Evolutionary conservation across 2,329 filamentous ascomycete species (phyloP).

Genomic region (Acephala macrosclerotiorum): DNA sequence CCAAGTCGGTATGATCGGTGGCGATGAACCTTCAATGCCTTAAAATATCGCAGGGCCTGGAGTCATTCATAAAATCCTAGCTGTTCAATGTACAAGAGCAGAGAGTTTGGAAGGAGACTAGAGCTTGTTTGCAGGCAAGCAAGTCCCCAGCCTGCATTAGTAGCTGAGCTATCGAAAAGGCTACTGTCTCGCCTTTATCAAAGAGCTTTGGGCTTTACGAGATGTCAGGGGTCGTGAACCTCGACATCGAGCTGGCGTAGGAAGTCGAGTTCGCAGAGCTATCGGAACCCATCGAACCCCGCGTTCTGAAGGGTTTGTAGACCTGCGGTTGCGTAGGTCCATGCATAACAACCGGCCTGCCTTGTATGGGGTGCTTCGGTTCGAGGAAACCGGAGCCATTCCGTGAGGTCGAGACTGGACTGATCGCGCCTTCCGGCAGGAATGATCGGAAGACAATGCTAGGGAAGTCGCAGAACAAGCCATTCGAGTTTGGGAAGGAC

Average conservation of each 20-base stretch:
- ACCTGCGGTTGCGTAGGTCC: slow-evolving; percentile 1
- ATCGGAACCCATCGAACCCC: not conserved
- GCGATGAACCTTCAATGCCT: too few species aligned
- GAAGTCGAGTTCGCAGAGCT: not conserved
- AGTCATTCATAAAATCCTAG: too few species aligned
- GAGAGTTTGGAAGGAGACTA: too few species aligned
- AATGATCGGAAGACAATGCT: not conserved
- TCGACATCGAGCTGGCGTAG: not conserved
- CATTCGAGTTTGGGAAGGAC: not conserved
- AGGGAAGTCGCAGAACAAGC: slow-evolving; percentile 2
- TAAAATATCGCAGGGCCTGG: too few species aligned
- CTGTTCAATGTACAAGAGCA: too few species aligned
- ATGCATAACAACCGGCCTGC: not conserved
- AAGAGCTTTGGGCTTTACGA: not conserved
- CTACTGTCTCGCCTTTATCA: not conserved
- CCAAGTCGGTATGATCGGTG: too few species aligned
- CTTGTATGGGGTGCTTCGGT: not conserved
- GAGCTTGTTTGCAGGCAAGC: too few species aligned
- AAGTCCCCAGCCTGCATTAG: too few species aligned
- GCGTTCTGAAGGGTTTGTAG: not conserved
- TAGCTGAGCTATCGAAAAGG: too few species aligned
- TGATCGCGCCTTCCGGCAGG: not conserved
- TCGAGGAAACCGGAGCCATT: not conserved
- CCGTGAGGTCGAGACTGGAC: not conserved
- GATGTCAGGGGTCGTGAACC: not conserved